phyloP scores from a whole-genome alignment of 495 filamentous ascomycete genomes.

The Aspergillus baeticus region DNA sequence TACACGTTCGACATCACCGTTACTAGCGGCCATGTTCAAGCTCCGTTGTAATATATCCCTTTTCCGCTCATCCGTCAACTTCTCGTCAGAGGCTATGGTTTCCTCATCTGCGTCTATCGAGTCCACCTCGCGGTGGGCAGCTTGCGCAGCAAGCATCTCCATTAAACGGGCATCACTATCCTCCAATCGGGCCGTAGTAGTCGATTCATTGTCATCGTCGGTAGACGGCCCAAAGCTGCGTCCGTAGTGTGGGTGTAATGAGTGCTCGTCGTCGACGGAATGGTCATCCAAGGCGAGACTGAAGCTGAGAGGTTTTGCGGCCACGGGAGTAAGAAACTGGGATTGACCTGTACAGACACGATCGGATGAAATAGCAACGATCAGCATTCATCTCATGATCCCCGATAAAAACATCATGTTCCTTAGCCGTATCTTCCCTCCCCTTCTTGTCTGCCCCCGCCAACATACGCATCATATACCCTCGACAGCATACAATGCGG shows the following conservation, averaged over 20 bases:
- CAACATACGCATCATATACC: too few species aligned
- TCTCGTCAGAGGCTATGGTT: constrained; percentile 68
- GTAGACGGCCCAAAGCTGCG: constrained; percentile 39
- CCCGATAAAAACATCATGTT: too few species aligned
- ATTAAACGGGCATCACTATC: constrained; percentile 86
- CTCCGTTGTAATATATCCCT: constrained; percentile 77
- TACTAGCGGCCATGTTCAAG: constrained; percentile 94
- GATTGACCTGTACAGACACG: constrained; percentile 69
- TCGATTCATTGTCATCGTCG: constrained; percentile 62
- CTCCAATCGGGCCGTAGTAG: constrained; percentile 57
- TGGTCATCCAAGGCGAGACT: constrained; percentile 79
- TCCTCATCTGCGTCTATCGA: constrained; percentile 75
- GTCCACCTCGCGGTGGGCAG: constrained; percentile 72
- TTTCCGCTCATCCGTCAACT: constrained; percentile 75
- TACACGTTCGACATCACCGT: constrained; percentile 85
- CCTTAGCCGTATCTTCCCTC: background rate
- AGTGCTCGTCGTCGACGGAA: constrained; percentile 43
- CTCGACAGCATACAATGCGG: background rate
- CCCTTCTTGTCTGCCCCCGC: background rate
- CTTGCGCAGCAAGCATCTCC: constrained; percentile 95
- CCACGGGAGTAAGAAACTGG: constrained; percentile 84
- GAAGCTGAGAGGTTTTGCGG: constrained; percentile 80
- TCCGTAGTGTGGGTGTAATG: constrained; percentile 36
- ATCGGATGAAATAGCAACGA: constrained; percentile 1
- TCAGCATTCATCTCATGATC: background rate